A percentile compares a stretch with the other conserved stretches of the same genome.
phyloP scores from a whole-genome alignment of 495 filamentous ascomycete genomes.

The Penicillium samsonianum region DNA sequence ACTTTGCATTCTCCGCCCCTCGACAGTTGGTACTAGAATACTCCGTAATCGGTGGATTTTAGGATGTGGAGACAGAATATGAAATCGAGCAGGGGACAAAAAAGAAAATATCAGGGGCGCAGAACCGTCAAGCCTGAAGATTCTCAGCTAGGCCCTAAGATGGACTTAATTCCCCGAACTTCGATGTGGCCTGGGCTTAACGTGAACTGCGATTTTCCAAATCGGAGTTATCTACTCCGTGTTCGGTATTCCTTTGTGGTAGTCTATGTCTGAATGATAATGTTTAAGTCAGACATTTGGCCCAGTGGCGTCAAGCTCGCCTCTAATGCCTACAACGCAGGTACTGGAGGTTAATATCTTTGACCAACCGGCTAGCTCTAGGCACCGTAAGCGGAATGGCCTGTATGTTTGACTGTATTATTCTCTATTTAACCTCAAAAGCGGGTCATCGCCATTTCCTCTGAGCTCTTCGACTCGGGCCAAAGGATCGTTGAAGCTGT shows the following conservation, averaged over 20 bases:
- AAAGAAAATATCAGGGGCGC: neutral
- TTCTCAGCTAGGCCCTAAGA: neutral
- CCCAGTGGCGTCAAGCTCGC: neutral
- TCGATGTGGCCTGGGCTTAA: neutral
- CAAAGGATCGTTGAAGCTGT: neutral
- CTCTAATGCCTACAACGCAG: neutral
- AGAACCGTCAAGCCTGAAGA: neutral
- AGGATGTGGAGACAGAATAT: neutral
- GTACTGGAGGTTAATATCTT: neutral
- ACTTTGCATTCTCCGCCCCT: conserved; percentile 1
- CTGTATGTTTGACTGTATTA: neutral
- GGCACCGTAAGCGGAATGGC: neutral
- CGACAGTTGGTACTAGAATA: neutral
- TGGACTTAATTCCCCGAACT: neutral
- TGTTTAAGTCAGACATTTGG: neutral
- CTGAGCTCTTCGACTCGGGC: neutral
- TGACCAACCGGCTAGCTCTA: neutral
- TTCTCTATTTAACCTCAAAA: neutral
- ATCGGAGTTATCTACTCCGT: neutral
- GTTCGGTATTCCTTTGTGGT: neutral
- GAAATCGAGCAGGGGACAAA: neutral
- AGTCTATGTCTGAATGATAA: neutral
- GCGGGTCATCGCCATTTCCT: neutral
- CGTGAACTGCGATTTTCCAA: neutral
- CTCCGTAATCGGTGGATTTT: neutral